These are phyloP conservation scores for Pichia scutulata DNA, from an alignment of 805 yeast species.

Conservation along the genomic window DNA sequence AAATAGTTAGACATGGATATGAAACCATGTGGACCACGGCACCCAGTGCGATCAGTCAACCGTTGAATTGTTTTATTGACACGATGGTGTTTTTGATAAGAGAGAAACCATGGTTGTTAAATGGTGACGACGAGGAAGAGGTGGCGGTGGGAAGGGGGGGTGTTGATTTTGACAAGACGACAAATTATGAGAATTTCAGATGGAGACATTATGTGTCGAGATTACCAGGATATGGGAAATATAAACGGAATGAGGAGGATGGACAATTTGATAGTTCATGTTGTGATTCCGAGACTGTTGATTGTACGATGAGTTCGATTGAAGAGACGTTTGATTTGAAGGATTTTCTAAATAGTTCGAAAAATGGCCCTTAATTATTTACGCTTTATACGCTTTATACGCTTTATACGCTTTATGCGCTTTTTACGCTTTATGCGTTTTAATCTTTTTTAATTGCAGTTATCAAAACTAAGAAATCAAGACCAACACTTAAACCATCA, in stretches of 20 bases:
- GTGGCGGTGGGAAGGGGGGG: slow-evolving; percentile 16
- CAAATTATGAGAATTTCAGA: slow-evolving; percentile 1
- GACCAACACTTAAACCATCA: slow-evolving; percentile 3
- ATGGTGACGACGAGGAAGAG: slow-evolving; percentile 17
- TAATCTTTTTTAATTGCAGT: slow-evolving; percentile 1
- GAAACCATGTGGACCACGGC: slow-evolving; percentile 56
- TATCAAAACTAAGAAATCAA: background rate
- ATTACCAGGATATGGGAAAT: slow-evolving; percentile 23
- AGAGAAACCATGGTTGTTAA: slow-evolving; percentile 67
- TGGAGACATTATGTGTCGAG: slow-evolving; percentile 21
- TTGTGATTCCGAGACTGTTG: too few relatives aligned
- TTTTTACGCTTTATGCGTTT: background rate
- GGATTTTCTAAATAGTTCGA: slow-evolving; percentile 10
- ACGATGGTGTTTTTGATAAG: slow-evolving; percentile 65
- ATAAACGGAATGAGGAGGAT: too few relatives aligned
- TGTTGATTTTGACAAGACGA: slow-evolving; percentile 2
- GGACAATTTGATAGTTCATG: background rate
- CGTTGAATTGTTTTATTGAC: slow-evolving; percentile 74
- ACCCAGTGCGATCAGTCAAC: slow-evolving; percentile 70
- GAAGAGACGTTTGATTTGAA: slow-evolving; percentile 1
- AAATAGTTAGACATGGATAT: slow-evolving; percentile 39
- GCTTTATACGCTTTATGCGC: too few relatives aligned
- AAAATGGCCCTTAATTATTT: too few relatives aligned
- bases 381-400: background rate
- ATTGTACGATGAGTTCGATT: too few relatives aligned